These are phyloP conservation scores for Micromonas commoda DNA, from an alignment of 139 green algal genomes.

Conservation along the genomic window DNA sequence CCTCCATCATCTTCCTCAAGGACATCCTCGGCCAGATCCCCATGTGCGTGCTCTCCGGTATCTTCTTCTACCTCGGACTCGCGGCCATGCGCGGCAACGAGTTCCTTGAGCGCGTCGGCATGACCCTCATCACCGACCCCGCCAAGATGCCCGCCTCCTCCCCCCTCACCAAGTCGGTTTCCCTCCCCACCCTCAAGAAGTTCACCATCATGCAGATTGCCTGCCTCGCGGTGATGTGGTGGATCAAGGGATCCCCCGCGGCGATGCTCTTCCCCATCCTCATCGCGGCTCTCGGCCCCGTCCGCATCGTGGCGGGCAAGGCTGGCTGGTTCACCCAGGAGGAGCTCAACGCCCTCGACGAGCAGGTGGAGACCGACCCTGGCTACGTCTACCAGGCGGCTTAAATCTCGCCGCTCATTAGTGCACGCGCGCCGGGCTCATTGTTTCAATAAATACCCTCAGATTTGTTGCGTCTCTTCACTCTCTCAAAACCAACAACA, in stretches of 20 bases:
- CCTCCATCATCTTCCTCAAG: conserved; percentile 15
- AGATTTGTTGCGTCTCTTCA: too few species aligned
- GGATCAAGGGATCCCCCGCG: conserved; percentile 6
- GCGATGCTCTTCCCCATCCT: conserved; percentile 16
- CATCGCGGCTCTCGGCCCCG: conserved; percentile 8
- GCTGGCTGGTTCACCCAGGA: conserved; percentile 11
- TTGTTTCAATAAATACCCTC: too few species aligned
- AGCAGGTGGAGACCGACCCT: conserved; percentile 7
- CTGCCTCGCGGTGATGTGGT: conserved; percentile 14
- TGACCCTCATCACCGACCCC: conserved; percentile 15
- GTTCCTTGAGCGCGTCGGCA: conserved; percentile 24
- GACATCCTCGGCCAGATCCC: conserved; percentile 19
- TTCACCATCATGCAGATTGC: conserved; percentile 17
- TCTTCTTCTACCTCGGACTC: conserved; percentile 34
- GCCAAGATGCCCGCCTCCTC: not conserved
- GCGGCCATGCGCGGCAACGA: conserved; percentile 24
- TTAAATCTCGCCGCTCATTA: too few species aligned
- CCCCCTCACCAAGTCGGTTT: not conserved
- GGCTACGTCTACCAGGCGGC: too few species aligned
- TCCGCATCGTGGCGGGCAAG: not conserved
- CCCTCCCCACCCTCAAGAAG: not conserved
- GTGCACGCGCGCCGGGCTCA: too few species aligned
- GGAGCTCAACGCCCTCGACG: conserved; percentile 22
- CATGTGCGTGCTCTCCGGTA: conserved; percentile 23
- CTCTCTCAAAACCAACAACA: too few species aligned